phyloP scores from a whole-genome alignment of 495 filamentous ascomycete genomes.

The Penicillium mononematosum region DNA sequence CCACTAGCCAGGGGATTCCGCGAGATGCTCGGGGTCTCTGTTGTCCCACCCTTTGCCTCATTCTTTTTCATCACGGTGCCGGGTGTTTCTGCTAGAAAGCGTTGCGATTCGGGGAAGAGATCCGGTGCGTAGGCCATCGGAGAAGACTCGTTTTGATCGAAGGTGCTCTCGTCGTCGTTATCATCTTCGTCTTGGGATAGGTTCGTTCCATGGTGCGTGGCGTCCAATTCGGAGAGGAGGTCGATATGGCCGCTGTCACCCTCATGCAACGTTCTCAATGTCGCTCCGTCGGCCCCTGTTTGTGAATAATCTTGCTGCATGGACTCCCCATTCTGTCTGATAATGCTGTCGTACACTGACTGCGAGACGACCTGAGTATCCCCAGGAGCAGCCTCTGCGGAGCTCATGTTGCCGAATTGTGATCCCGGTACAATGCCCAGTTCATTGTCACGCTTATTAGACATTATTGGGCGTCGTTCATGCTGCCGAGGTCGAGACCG shows the following conservation, averaged over 20 bases:
- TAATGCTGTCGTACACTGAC: slow-evolving; percentile 50
- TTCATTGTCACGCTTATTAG: slow-evolving; percentile 9
- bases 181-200: slow-evolving; percentile 40
- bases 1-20: slow-evolving; percentile 48
- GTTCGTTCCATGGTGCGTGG: slow-evolving; percentile 22
- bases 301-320: slow-evolving; percentile 24
- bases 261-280: slow-evolving; percentile 42
- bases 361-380: slow-evolving; percentile 56
- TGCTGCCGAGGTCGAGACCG: slow-evolving; percentile 18
- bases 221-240: slow-evolving; percentile 44
- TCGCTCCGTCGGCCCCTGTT: slow-evolving; percentile 31
- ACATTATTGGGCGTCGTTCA: slow-evolving; percentile 18
- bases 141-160: slow-evolving; percentile 40
- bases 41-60: slow-evolving; percentile 27
- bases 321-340: slow-evolving; percentile 37
- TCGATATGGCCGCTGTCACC: slow-evolving; percentile 52
- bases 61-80: slow-evolving; percentile 38
- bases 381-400: slow-evolving; percentile 35
- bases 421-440: slow-evolving; percentile 8
- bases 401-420: slow-evolving; percentile 33
- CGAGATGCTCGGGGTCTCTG: slow-evolving; percentile 42
- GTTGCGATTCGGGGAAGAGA: slow-evolving; percentile 50
- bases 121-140: slow-evolving; percentile 42
- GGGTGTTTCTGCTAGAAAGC: slow-evolving; percentile 47
- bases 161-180: slow-evolving; percentile 39